Base-by-base conservation (phyloP, 148 eudicot species). In the Fagopyrum homotropicum region DNA sequence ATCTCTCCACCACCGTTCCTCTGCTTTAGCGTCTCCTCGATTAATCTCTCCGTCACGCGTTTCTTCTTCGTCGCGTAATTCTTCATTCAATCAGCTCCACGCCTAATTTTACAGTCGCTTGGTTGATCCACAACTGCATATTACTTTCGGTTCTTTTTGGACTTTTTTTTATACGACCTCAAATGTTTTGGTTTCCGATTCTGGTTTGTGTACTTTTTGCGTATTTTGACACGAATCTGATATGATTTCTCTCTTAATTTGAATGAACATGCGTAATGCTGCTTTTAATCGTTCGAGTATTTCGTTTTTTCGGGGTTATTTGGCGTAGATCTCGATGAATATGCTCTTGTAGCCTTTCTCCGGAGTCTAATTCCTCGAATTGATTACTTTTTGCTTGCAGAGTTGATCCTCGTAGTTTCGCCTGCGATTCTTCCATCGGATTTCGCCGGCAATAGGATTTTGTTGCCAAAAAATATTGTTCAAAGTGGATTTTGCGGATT, bases 1-100 rank as follows among this genome's bases (percentile, higher is more conserved):
- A 80, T 83, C 80, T 46, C 68, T 47, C 60, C 69, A 51, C 46
- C 74, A n/a, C 56, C 72, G 68, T 77, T 49, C 72, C n/a, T 56
- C 73, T 35, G 30, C 9, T 30, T 57, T 43, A 4, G 11, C 26
- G 4, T 63, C 56, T 17, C 5, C 35, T 64, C 29, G 79, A 68
- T 49, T 57, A 61, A 63, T 54, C n/a, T 66, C 64, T 60, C 12
- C 75, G 19, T 51, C 9, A 45, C 72, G 30, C 59, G 17, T 26
- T 60, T 75, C 55, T 54, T 61, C 22, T 46, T 77, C 59, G 55
- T 60, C 66, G 4, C 46, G 56, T 75, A 75, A 75, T 74, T 79
- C 45, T 26, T 14, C 15, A 12, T 35, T 22, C 45, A 45, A 19
- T 70, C 17, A 16, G 14, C 19, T 45, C 66, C 14, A 1, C 48